Percentiles rank a stretch among this genome's conserved stretches.
Evolutionary conservation across 768 basidiomycete species (phyloP).

Genomic region (Tylopilus felleus): DNA sequence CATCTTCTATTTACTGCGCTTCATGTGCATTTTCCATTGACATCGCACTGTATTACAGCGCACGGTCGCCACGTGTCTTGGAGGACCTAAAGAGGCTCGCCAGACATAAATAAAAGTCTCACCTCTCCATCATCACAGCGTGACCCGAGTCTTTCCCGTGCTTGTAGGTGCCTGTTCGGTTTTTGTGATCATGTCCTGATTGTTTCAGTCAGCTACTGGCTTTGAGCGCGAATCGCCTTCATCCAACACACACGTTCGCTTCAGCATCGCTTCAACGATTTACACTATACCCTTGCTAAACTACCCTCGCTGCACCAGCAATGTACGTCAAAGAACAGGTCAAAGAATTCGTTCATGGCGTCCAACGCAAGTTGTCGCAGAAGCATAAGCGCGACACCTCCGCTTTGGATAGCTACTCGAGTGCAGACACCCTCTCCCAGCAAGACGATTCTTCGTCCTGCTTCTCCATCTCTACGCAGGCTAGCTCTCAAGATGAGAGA

Average conservation of each 20-base stretch:
- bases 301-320: neutral
- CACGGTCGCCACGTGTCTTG: conserved; percentile 4
- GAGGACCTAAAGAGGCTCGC: conserved; percentile 1
- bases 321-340: conserved; percentile 34
- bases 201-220: neutral
- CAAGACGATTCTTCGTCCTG: conserved; percentile 15
- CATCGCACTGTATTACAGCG: neutral
- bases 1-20: neutral
- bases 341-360: conserved; percentile 29
- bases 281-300: neutral
- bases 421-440: conserved; percentile 5
- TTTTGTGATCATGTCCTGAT: neutral
- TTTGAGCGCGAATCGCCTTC: neutral
- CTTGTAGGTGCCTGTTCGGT: conserved; percentile 2
- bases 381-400: conserved; percentile 21
- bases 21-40: neutral
- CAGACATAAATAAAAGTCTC: conserved; percentile 1
- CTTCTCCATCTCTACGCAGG: conserved; percentile 13
- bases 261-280: neutral
- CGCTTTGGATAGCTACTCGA: conserved; percentile 13
- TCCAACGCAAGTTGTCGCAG: conserved; percentile 31
- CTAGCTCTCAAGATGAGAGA: conserved; percentile 2
- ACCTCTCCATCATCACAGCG: conserved; percentile 6
- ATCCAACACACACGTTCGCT: conserved; percentile 5
- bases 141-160: neutral